Evolutionary conservation across 305 asterid genomes (phyloP).

Genomic region (Withania somnifera): DNA sequence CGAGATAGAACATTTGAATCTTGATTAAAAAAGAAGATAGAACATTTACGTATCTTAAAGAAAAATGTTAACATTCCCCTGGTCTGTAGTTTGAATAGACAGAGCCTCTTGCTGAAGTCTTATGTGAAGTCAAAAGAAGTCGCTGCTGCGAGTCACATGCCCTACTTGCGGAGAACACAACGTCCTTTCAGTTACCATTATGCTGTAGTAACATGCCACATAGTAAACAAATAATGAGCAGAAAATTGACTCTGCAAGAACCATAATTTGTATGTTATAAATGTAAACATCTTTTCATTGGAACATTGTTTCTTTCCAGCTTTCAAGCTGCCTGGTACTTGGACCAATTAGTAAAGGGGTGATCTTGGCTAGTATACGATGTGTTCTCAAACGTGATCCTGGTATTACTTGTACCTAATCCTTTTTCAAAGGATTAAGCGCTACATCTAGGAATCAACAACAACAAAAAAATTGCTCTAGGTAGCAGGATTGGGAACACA

Average conservation of each 20-base stretch:
- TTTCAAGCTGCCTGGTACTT: not conserved
- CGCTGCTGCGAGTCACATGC: not conserved
- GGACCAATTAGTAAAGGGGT: not conserved
- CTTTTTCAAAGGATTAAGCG: no score
- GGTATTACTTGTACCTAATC: not conserved
- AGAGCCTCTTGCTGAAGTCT: not conserved
- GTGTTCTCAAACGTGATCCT: not conserved
- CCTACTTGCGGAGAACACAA: not conserved
- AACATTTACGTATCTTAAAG: not conserved
- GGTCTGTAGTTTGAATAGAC: not conserved
- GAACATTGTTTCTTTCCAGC: not conserved
- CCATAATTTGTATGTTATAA: not conserved
- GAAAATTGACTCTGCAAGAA: not conserved
- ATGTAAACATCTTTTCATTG: not conserved
- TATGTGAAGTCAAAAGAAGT: not conserved
- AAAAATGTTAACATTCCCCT: not conserved
- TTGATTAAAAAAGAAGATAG: no score
- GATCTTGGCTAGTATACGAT: not conserved
- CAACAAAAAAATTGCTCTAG: no score
- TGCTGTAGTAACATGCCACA: not conserved
- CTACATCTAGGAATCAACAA: no score
- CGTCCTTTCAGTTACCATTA: not conserved
- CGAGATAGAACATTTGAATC: not conserved
- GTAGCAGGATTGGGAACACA: no score
- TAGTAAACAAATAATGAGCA: not conserved